Percentiles rank a stretch among this genome's conserved stretches.
phyloP scores from a whole-genome alignment of 306 rosid species.

The Albizia julibrissin region DNA sequence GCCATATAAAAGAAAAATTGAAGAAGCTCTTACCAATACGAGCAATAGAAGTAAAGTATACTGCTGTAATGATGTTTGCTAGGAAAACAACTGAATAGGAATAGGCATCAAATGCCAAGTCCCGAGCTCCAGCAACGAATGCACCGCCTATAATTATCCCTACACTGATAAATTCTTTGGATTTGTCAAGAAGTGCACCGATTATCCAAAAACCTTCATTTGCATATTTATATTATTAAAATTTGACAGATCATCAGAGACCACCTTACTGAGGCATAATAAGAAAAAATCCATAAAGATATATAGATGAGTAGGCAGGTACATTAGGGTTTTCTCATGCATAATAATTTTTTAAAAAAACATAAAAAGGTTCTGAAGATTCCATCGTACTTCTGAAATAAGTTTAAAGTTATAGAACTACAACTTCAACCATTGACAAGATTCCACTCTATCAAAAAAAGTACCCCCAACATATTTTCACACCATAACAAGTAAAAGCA shows the following conservation, averaged over 20 bases:
- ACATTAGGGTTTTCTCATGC: background rate
- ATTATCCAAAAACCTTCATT: conserved; percentile 14
- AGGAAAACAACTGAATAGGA: conserved; percentile 56
- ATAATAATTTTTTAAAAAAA: background rate
- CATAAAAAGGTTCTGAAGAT: background rate
- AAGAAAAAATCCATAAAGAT: background rate
- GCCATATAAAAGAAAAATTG: background rate
- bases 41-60: conserved; percentile 65
- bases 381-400: background rate
- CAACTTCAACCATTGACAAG: background rate
- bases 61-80: conserved; percentile 69
- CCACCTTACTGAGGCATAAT: background rate
- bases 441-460: background rate
- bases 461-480: background rate
- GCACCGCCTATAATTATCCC: conserved; percentile 64
- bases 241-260: background rate
- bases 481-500: too few relatives aligned
- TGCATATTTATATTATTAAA: background rate
- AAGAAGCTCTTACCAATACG: conserved; percentile 54
- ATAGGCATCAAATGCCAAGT: conserved; percentile 63
- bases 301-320: background rate
- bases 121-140: conserved; percentile 68
- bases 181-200: conserved; percentile 38
- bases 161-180: conserved; percentile 59
- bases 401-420: background rate